Evolutionary conservation across 164 flowering plant genomes (phyloP), one percentile per base, ranked within the genome.

Genomic region (Sextonia rubra): DNA sequence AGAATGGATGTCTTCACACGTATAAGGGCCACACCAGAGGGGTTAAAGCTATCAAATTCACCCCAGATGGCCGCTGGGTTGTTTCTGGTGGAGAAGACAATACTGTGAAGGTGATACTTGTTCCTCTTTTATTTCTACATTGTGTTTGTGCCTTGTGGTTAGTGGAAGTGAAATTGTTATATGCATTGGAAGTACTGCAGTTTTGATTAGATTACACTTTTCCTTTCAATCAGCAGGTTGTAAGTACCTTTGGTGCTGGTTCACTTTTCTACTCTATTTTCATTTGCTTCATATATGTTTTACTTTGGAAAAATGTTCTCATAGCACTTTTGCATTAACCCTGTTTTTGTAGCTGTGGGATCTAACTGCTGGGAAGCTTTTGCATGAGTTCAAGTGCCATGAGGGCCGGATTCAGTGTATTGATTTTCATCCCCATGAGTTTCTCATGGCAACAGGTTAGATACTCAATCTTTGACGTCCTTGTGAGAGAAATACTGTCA

Each of bases 41-140:
- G 62, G 94, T 95, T 71, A 92, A 83, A 86, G 90, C 94, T 20
- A 89, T 95, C 78, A 88, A 97, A 75, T 95, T 95, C 73, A 95
- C 98, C 58, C 99, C 99, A 32, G 99, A 95, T 86, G 99, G 99
- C 23, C 97, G 99, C 47, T 95, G 99, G 99, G 91, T 95, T 79
- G 99, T 95, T 17, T 95, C 99, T 78, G 99, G 98, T 60, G 98
- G 99, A 72, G 97, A 93, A 79, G 99, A 93, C 85, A 88, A 90
- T 71, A 82, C 83, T 52, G 97, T 95, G 65, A 95, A 95, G 98
- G 99, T 92, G 77, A 68, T 22, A 56, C 37, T 52, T 3, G n/a
- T 20, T 52, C 18, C 65, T 74, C 71, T 52, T 65, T 29, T 25
- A 29, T 23, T 71, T 52, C 14, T 8, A 37, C 44, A 8, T 8